Percentiles rank a stretch among this genome's conserved stretches.
These are phyloP conservation scores for Xylariaceae sp. DNA, from an alignment of 2,329 filamentous ascomycete species.

Conservation along the genomic window DNA sequence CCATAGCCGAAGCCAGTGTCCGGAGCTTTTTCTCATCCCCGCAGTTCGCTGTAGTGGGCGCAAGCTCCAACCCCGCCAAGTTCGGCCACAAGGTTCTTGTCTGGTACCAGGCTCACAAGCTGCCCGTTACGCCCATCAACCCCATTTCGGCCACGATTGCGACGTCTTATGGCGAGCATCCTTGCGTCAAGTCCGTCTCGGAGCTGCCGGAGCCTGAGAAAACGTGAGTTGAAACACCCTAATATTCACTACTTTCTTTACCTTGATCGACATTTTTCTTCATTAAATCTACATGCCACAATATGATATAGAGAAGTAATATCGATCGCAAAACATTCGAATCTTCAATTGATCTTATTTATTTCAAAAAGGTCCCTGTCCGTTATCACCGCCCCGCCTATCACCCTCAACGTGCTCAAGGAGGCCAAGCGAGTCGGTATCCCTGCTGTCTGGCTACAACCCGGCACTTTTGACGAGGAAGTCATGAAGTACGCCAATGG, in stretches of 20 bases:
- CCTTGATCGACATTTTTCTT: too few relatives aligned
- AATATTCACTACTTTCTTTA: too few relatives aligned
- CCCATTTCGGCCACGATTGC: conserved; percentile 63
- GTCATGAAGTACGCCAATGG: conserved; percentile 64
- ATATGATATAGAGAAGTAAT: too few relatives aligned
- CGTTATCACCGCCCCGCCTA: conserved; percentile 79
- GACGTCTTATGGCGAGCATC: conserved; percentile 54
- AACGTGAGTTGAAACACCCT: too few relatives aligned
- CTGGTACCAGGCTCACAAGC: conserved; percentile 77
- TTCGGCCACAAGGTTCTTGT: conserved; percentile 73
- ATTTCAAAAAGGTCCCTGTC: too few relatives aligned
- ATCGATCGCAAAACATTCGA: too few relatives aligned
- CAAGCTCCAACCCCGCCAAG: conserved; percentile 77
- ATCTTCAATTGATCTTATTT: too few relatives aligned
- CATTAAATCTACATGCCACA: too few relatives aligned
- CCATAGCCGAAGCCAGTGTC: conserved; percentile 66
- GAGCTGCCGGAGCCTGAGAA: conserved; percentile 62
- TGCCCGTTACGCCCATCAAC: conserved; percentile 82
- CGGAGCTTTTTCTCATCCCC: conserved; percentile 76
- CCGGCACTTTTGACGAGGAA: conserved; percentile 77
- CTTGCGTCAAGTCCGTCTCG: conserved; percentile 62
- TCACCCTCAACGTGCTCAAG: conserved; percentile 69
- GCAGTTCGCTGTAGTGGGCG: conserved; percentile 83
- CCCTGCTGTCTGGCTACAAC: conserved; percentile 81
- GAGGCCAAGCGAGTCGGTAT: conserved; percentile 74